These are phyloP conservation scores for Elsinoe batatas DNA, from an alignment of 2,329 filamentous ascomycete species.

Conservation along the genomic window DNA sequence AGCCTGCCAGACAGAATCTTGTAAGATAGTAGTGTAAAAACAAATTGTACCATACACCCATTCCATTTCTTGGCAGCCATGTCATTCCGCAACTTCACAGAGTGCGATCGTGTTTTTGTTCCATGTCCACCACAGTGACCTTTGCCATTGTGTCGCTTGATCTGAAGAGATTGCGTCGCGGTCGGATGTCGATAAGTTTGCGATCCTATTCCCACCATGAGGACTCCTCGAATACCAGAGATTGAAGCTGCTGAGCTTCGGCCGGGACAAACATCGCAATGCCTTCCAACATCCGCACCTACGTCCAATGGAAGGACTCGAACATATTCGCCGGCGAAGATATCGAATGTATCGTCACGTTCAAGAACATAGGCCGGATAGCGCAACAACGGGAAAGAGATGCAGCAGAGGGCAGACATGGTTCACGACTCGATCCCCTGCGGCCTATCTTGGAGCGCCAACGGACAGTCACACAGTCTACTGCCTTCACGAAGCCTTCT, in stretches of 20 bases:
- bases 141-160: background rate
- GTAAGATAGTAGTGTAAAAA: background rate
- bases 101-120: background rate
- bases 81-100: slow-evolving; percentile 3
- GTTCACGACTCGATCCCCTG: slow-evolving; percentile 7
- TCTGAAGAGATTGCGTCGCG: background rate
- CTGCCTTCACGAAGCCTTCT: slow-evolving; percentile 22
- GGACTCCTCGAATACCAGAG: background rate
- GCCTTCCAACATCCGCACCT: slow-evolving; percentile 76
- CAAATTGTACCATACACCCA: background rate
- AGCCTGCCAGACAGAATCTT: slow-evolving; percentile 2
- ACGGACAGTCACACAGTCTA: slow-evolving; percentile 30
- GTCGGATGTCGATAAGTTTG: background rate
- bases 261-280: slow-evolving; percentile 3
- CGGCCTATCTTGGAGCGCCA: slow-evolving; percentile 24
- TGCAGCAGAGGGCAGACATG: slow-evolving; percentile 16
- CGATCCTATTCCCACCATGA: slow-evolving; percentile 1
- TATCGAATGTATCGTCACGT: slow-evolving; percentile 89
- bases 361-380: slow-evolving; percentile 66
- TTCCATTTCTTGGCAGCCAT: slow-evolving; percentile 1
- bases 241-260: slow-evolving; percentile 8
- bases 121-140: background rate
- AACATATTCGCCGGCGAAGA: slow-evolving; percentile 95
- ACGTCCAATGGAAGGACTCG: slow-evolving; percentile 87
- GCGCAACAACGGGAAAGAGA: slow-evolving; percentile 24